Percentiles rank a stretch among this genome's conserved stretches.
Evolutionary conservation across 768 basidiomycete species (phyloP).

Genomic region (Amanita muscaria): DNA sequence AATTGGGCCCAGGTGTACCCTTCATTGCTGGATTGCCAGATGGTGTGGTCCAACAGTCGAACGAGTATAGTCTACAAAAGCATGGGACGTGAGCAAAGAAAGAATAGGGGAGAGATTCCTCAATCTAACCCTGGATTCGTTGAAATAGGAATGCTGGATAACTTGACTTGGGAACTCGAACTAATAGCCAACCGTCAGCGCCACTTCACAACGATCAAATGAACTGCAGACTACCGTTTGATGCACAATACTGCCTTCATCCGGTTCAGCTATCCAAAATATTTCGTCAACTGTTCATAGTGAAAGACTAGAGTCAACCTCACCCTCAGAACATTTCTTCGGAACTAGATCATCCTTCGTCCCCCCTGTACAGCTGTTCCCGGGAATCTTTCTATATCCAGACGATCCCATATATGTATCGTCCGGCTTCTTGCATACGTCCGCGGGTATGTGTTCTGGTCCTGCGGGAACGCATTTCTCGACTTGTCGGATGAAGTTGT

Average conservation of each 20-base stretch:
- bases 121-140: slow-evolving; percentile 58
- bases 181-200: slow-evolving; percentile 24
- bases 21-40: slow-evolving; percentile 96
- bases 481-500: slow-evolving; percentile 74
- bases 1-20: slow-evolving; percentile 84
- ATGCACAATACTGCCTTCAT: slow-evolving; percentile 70
- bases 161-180: slow-evolving; percentile 59
- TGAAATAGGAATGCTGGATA: slow-evolving; percentile 79
- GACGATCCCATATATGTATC: slow-evolving; percentile 80
- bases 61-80: slow-evolving; percentile 68
- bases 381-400: slow-evolving; percentile 88
- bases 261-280: slow-evolving; percentile 53
- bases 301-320: slow-evolving; percentile 19
- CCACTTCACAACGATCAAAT: not conserved
- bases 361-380: slow-evolving; percentile 79
- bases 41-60: slow-evolving; percentile 60
- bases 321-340: slow-evolving; percentile 79
- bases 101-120: not conserved
- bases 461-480: slow-evolving; percentile 76
- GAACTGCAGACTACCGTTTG: slow-evolving; percentile 44
- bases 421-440: slow-evolving; percentile 49
- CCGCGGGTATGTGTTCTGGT: slow-evolving; percentile 79
- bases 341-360: slow-evolving; percentile 57
- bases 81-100: slow-evolving; percentile 3
- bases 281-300: slow-evolving; percentile 1